Evolutionary conservation across 768 basidiomycete genomes (phyloP), one percentile per base, ranked within the genome.

Genomic region (Agrocybe praecox): DNA sequence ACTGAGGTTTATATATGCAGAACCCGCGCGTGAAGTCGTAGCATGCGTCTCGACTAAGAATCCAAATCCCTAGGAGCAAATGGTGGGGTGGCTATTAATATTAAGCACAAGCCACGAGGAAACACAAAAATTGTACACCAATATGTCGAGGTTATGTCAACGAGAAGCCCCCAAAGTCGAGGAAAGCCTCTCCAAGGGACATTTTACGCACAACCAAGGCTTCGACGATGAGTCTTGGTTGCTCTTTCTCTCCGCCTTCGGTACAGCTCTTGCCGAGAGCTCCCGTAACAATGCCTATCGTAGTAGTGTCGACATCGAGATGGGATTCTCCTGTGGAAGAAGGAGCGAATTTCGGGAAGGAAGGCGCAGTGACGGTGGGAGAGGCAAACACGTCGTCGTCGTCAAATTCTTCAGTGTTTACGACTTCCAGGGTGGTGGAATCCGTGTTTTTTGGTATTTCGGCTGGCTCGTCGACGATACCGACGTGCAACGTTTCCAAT

Each of bases 201-300:
- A 92, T 75, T 69, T 93, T 90, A 46, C 89, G 80, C 18, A 92
- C 85, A 2, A 94, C 86, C 26, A 94, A 77, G 2, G 84, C 92
- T 68, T 94, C 91, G 10, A 92, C 90, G 46, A 93, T 92, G 4
- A 88, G 74, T n/a, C 88, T 75, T 29, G 82, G 79, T 49, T 80
- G 77, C 9, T 62, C 66, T 19, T 53, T 46, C 9, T 19, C 48
- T 14, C 36, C 36, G 5, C 36, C n/a, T 33, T 44, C 49, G 23
- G 49, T 59, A 17, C 43, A 56, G 18, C 50, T 21, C 26, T 46
- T 53, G 9, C 40, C 48, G 15, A 67, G 56, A 26, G 64, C 69
- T 17, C 60, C 58, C 14, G 36, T 40, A 12, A 65, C 66, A 40
- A 68, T 64, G 36, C 64, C 64, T 33, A 64, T 60, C 7, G 56